phyloP scores from a whole-genome alignment of 805 yeast species.

The Kuraishia piskuri region DNA sequence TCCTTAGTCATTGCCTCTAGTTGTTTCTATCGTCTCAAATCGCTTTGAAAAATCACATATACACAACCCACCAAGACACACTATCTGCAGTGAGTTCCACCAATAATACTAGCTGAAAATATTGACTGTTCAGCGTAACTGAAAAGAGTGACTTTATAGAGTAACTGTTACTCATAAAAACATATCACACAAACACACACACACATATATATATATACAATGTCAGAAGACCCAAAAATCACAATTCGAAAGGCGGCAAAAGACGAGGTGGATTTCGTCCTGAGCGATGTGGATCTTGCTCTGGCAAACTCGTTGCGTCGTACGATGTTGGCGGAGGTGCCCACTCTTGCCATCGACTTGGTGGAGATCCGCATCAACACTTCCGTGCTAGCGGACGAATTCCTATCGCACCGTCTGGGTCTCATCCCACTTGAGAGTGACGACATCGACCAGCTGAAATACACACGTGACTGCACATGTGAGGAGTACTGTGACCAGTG shows the following conservation, averaged over 20 bases:
- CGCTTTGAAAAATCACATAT: neutral
- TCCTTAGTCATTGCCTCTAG: no score
- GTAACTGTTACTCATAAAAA: no score
- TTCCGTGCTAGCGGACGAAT: slow-evolving; percentile 94
- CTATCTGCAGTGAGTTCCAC: no score
- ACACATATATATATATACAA: slow-evolving; percentile 1
- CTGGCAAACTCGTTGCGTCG: slow-evolving; percentile 90
- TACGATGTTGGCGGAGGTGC: slow-evolving; percentile 91
- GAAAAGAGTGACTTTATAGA: no score
- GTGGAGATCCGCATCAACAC: slow-evolving; percentile 93
- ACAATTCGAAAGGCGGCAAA: slow-evolving; percentile 79
- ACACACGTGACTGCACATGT: slow-evolving; percentile 94
- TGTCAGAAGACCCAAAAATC: slow-evolving; percentile 59
- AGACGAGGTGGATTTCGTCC: slow-evolving; percentile 85
- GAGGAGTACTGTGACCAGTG: slow-evolving; percentile 96
- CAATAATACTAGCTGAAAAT: no score
- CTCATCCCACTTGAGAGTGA: slow-evolving; percentile 80
- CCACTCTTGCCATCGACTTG: slow-evolving; percentile 91
- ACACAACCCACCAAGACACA: neutral
- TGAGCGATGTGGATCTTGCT: slow-evolving; percentile 81
- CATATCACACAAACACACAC: no score
- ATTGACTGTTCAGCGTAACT: no score
- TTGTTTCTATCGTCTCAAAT: no score
- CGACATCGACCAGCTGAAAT: slow-evolving; percentile 76
- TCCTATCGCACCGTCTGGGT: slow-evolving; percentile 90